Base-by-base conservation (phyloP, 192 early-diverging fungal species). In the Linderina pennispora region DNA sequence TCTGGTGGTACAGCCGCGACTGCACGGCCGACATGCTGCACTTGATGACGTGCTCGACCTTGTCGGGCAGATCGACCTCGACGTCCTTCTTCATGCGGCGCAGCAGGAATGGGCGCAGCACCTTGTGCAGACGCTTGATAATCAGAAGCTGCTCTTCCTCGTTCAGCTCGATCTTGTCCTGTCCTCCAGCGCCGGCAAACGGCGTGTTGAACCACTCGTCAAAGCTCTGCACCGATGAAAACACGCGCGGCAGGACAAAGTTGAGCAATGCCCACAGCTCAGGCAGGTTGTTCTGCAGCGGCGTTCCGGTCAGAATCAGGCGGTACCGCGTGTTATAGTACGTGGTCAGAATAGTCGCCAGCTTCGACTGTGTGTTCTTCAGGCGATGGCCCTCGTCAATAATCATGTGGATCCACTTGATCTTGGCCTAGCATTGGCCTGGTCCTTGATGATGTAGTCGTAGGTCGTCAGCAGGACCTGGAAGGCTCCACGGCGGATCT, bases 141-240 rank as follows among this genome's bases (percentile, higher is more conserved):
- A 99, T 86, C 52, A 99, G 80, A 23, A 99, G 78, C 35, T 86
- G 80, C 70, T 99, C 97, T 86, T 99, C 97, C 83, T 99, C 97
- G 75, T 89, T 99, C 14, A 99, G 79, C 42, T 83, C 90, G 36
- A 94, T 87, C 38, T 83, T 86, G 45, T 92, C 91, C 48, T 96
- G 85, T 21, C 86, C 86, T 45, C 79, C 84, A 23, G 80, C 64
- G 33, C 73, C 81, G 14, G 84, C 74, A 53, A 99, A 97, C 8
- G 94, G 94, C 9, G 93, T 88, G 57, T 91, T 96, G 81, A 99
- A 99, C 94, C 94, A 99, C 55, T 99, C 94, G 59, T 97, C 97
- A 72, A 99, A 99, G 31, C 84, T 89, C 61, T 97, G 89, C 1
- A 90, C 89, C 52, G 89, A 92, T 56, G 95, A 90, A 72, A 99